Evolutionary conservation across 2,329 filamentous ascomycete genomes (phyloP), one percentile per base, ranked within the genome.

Genomic region (Aotearoamyces nothofagi): DNA sequence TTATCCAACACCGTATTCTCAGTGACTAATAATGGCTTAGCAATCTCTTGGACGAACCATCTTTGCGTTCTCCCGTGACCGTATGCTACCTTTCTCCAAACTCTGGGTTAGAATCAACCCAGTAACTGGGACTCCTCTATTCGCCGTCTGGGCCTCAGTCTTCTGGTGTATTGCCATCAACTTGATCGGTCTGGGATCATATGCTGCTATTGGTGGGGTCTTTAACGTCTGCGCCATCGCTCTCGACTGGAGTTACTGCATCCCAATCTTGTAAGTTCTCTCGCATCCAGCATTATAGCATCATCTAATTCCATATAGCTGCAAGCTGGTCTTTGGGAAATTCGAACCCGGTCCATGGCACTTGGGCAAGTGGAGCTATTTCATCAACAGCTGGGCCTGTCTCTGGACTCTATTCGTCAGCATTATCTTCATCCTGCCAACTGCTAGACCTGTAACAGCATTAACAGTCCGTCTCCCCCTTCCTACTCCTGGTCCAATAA

Each of bases 111-210:
- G 54, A 45, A 54, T 65, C 48, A 50, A 60, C 43, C 46, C 50
- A 28, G 39, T 49, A 34, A 69, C 65, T 9, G 54, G 57, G 29
- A 68, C 63, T 1, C 64, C 63, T 4, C 47, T 68, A 13, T 53
- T 58, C 15, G 60, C 64, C 9, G 64, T 68, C 27, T 70, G 66
- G 66, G 55, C 69, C 32, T 63, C 59, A 31, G 55, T 63, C 17
- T 49, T 61, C 39, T 62, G 57, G 34, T 69, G 63, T 49, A 60
- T 69, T 36, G 51, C 56, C 28, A 67, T 72, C 52, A 70, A 70
- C 47, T 53, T 72, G 36, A 68, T 71, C 41, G 66, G 60, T 24
- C 58, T 72, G 5, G 66, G 63, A 25, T 63, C 58, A 16, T 65
- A 66, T 43, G 57, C 60, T 16, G 60, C 61, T 33, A 66, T 66